Percentiles rank a stretch among this genome's conserved stretches.
These are phyloP conservation scores for Heracleum sosnowskyi DNA, from an alignment of 129 eudicot genomes.

Conservation along the genomic window DNA sequence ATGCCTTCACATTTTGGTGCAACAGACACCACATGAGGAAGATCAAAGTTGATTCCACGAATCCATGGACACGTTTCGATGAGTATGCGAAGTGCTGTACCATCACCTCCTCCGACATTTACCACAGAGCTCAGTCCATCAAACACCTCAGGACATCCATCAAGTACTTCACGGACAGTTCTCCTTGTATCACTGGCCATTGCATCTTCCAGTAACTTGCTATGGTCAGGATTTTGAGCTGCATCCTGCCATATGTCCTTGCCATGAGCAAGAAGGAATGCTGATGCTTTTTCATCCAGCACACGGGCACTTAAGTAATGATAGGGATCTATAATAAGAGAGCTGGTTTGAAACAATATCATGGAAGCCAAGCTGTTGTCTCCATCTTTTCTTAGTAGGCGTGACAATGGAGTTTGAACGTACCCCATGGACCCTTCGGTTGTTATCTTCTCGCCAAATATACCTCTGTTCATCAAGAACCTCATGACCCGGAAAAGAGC, in stretches of 20 bases:
- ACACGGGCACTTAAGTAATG: conserved; percentile 39
- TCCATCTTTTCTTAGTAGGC: conserved; percentile 30
- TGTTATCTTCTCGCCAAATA: conserved; percentile 29
- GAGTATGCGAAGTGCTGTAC: conserved; percentile 32
- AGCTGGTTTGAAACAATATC: conserved; percentile 30
- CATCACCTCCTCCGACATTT: conserved; percentile 81
- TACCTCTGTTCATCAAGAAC: conserved; percentile 41
- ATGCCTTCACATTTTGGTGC: conserved; percentile 28
- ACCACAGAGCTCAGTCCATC: conserved; percentile 45
- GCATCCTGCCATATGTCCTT: conserved; percentile 50
- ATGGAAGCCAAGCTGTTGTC: conserved; percentile 40
- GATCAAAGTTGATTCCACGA: conserved; percentile 55
- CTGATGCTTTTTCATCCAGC: not conserved
- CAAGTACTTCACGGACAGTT: conserved; percentile 25
- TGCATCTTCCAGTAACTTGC: conserved; percentile 53
- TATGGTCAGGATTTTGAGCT: conserved; percentile 24
- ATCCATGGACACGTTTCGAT: conserved; percentile 56
- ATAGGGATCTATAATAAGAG: conserved; percentile 54
- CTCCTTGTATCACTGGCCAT: conserved; percentile 64
- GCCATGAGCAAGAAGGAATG: conserved; percentile 49
- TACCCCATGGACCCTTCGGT: conserved; percentile 25
- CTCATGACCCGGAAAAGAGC: conserved; percentile 56
- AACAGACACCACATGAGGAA: conserved; percentile 49
- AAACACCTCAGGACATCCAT: conserved; percentile 36
- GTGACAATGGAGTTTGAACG: conserved; percentile 56